A percentile compares a stretch with the other conserved stretches of the same genome.
Conservation (phyloP, 2,329 filamentous ascomycete species). For the Diplocarpon mali region DNA sequence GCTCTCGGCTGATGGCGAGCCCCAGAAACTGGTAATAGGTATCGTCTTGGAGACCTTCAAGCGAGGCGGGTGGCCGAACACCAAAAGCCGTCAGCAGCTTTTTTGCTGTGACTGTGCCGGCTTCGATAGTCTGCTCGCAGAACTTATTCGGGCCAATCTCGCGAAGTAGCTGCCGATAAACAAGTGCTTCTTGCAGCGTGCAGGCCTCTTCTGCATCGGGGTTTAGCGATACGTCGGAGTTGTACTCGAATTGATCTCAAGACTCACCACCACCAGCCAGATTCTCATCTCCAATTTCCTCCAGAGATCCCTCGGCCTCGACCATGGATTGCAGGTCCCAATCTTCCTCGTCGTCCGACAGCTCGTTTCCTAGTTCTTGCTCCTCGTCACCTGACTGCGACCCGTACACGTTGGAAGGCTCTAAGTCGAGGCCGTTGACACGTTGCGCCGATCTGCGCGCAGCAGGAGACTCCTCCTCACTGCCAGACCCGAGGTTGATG, state of each 20-base stretch:
- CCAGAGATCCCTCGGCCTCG: slow-evolving; percentile 35
- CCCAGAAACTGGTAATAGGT: slow-evolving; percentile 66
- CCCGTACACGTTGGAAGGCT: slow-evolving; percentile 1
- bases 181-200: slow-evolving; percentile 56
- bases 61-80: slow-evolving; percentile 60
- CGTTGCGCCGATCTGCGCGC: slow-evolving; percentile 8
- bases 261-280: slow-evolving; percentile 32
- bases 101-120: slow-evolving; percentile 61
- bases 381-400: slow-evolving; percentile 13
- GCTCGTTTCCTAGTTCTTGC: slow-evolving; percentile 15
- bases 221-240: slow-evolving; percentile 15
- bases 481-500: slow-evolving; percentile 12
- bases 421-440: slow-evolving; percentile 7
- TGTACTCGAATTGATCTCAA: slow-evolving; percentile 9
- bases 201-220: slow-evolving; percentile 31
- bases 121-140: slow-evolving; percentile 58
- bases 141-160: slow-evolving; percentile 70
- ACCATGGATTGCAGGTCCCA: slow-evolving; percentile 36
- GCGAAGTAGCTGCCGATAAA: slow-evolving; percentile 60
- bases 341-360: slow-evolving; percentile 14
- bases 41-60: slow-evolving; percentile 63
- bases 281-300: slow-evolving; percentile 36
- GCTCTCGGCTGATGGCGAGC: slow-evolving; percentile 67
- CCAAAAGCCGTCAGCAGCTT: slow-evolving; percentile 82
- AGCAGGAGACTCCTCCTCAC: slow-evolving; percentile 6